Base-by-base conservation (phyloP, 495 filamentous ascomycete genomes). In the Delitschia confertaspora region DNA sequence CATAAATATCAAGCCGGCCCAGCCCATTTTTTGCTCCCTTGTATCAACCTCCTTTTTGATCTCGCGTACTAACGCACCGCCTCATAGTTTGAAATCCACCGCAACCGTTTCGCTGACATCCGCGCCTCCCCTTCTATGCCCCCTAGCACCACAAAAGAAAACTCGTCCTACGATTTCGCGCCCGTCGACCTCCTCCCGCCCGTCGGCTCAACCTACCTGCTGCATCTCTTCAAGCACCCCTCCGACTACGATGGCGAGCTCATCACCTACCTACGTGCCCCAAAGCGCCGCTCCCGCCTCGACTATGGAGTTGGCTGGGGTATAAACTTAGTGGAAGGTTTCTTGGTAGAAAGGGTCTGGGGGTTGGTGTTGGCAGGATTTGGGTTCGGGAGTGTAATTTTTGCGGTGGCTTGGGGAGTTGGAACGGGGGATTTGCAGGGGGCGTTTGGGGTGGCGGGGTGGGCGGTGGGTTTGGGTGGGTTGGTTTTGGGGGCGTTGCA, bases 281-380 rank as follows among this genome's bases (percentile, higher is more conserved):
- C 54, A 37, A 61, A 58, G 40, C 47, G 42, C 6, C 50, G 44
- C 17, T 53, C 45, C 9, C 44, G 54, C 4, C 47, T 64, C 1
- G 37, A 56, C 16, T 41, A 34, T 14, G 60, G 60, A 8, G 44
- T 58, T n/a, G 65, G 62, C 2, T 70, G 63, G 64, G 67, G 67
- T 9, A 56, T 70, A 27, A 62, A 64, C 19, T 56, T 68, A 13
- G 61, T 66, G 2, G 65, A 68, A 52, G 60, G 62, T 6, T 67
- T 63, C 42, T 37, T 59, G n/a, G 44, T 49, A 2, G 46, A 54
- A n/a, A 57, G 53, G n/a, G 47, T 69, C 11, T 68, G 62, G 65
- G 23, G 49, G 5, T 13, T 60, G 4, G 20, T 53, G 6, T 51
- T 62, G 21, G 17, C 39, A 0, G 42, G 59, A 7, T 66, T 68